Conservation (phyloP, 805 yeast genomes). For the Candida xiaguanensis region DNA sequence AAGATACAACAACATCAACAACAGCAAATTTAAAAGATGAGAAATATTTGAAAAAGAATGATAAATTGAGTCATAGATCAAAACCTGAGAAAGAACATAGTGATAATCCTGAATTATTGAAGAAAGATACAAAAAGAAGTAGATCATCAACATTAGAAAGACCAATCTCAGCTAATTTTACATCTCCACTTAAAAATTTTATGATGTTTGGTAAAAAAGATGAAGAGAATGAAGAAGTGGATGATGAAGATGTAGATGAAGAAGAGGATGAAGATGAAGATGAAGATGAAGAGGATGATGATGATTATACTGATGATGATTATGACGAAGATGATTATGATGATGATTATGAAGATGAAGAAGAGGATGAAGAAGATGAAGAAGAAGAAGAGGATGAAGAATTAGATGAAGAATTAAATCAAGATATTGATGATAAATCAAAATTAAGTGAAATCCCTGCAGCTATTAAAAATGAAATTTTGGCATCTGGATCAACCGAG, state of each 20-base stretch:
- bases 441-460: neutral
- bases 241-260: conserved; percentile 14
- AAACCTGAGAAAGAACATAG: conserved; percentile 5
- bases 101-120: conserved; percentile 9
- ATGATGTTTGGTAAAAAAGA: conserved; percentile 34
- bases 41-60: conserved; percentile 4
- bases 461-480: conserved; percentile 4
- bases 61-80: conserved; percentile 6
- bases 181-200: conserved; percentile 40
- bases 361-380: conserved; percentile 12
- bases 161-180: conserved; percentile 31
- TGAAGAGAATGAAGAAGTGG: conserved; percentile 24
- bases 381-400: conserved; percentile 15
- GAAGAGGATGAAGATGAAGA: conserved; percentile 14
- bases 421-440: neutral
- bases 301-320: conserved; percentile 28
- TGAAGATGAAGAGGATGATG: conserved; percentile 19
- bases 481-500: conserved; percentile 6
- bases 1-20: conserved; percentile 18
- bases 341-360: conserved; percentile 18
- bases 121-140: conserved; percentile 12
- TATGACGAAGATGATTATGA: conserved; percentile 24
- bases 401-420: conserved; percentile 11
- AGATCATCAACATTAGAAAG: conserved; percentile 21
- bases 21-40: neutral